Conservation (phyloP, 805 yeast genomes). For the Spathaspora hagerdaliae region DNA sequence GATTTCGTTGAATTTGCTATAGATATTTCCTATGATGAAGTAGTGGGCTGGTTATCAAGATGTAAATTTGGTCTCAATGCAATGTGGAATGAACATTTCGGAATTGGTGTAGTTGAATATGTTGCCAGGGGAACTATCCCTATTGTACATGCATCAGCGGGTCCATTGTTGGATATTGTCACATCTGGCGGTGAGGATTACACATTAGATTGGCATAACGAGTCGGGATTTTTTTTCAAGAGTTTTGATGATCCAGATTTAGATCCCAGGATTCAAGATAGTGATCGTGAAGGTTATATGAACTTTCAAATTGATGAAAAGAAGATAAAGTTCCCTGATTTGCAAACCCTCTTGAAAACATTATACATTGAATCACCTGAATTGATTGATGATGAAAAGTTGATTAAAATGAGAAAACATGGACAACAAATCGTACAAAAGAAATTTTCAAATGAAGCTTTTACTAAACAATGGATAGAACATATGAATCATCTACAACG, state of each 20-base stretch:
- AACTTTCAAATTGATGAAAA: background rate
- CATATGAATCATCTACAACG: constrained; percentile 9
- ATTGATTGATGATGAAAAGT: constrained; percentile 24
- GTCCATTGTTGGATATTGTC: constrained; percentile 89
- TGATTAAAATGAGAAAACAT: constrained; percentile 38
- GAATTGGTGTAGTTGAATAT: constrained; percentile 94
- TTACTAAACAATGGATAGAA: constrained; percentile 51
- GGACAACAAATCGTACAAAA: constrained; percentile 44
- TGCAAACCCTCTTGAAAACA: constrained; percentile 46
- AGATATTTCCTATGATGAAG: constrained; percentile 68
- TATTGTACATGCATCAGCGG: constrained; percentile 90
- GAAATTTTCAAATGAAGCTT: constrained; percentile 60
- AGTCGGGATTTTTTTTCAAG: constrained; percentile 79
- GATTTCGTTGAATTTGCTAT: constrained; percentile 52
- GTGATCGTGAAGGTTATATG: constrained; percentile 2
- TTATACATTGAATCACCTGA: constrained; percentile 35
- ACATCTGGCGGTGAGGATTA: constrained; percentile 8
- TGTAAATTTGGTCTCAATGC: constrained; percentile 83
- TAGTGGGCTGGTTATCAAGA: constrained; percentile 48
- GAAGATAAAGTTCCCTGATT: constrained; percentile 32
- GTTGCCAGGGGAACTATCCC: constrained; percentile 84
- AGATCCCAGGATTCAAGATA: constrained; percentile 7
- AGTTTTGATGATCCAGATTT: constrained; percentile 72
- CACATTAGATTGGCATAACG: constrained; percentile 26
- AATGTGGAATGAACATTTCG: constrained; percentile 99